Percentiles rank a stretch among this genome's conserved stretches.
These are phyloP conservation scores for Scytalidium lignicola DNA, from an alignment of 2,329 filamentous ascomycete species.

Conservation along the genomic window DNA sequence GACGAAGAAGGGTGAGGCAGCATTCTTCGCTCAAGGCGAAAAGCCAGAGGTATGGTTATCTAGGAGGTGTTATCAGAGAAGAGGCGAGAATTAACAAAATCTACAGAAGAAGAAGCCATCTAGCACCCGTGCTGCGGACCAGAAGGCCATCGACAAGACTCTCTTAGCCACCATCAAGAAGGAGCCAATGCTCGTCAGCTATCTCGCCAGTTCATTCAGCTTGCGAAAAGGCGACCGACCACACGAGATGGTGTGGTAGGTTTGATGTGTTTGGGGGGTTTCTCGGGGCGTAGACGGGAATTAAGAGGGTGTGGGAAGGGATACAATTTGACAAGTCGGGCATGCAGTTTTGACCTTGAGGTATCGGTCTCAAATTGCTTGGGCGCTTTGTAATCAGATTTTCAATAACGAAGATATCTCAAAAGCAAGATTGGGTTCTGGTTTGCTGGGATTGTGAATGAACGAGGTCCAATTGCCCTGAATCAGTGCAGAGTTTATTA, in stretches of 20 bases:
- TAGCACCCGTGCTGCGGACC: constrained; percentile 89
- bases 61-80: neutral
- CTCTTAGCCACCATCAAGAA: constrained; percentile 97
- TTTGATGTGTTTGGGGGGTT: constrained; percentile 11
- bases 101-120: constrained; percentile 92
- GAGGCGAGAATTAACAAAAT: constrained; percentile 11
- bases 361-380: constrained; percentile 51
- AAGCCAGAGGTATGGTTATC: constrained; percentile 76
- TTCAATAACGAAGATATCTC: constrained; percentile 29
- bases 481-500: too few relatives aligned
- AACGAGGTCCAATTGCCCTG: too few relatives aligned
- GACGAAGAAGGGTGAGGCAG: constrained; percentile 95
- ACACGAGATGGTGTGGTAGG: constrained; percentile 99
- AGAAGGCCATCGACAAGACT: constrained; percentile 98
- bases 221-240: constrained; percentile 99
- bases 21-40: constrained; percentile 99
- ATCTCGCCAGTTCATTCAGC: constrained; percentile 95
- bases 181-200: constrained; percentile 87
- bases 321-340: constrained; percentile 50
- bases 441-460: neutral
- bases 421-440: constrained; percentile 20
- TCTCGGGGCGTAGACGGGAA: constrained; percentile 31
- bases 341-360: constrained; percentile 60
- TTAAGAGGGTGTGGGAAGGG: constrained; percentile 41
- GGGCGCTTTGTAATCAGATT: constrained; percentile 32